Evolutionary conservation across 176 grass and related monocot species (phyloP).

Genomic region (Carex cristatella): DNA sequence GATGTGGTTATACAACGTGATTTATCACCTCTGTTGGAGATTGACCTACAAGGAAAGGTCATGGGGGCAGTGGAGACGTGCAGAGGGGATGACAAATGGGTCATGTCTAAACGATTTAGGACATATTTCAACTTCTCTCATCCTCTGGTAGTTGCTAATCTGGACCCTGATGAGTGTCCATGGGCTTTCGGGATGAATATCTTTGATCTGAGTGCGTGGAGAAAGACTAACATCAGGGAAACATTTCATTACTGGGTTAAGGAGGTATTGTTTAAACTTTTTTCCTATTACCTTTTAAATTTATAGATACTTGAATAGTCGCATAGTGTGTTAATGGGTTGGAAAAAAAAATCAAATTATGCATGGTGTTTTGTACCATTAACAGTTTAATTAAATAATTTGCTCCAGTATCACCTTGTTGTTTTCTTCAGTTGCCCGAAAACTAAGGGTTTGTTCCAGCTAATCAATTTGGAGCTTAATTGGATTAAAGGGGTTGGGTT

Average conservation of each 20-base stretch:
- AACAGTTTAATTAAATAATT: neutral
- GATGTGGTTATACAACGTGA: slow-evolving; percentile 80
- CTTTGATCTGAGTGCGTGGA: slow-evolving; percentile 76
- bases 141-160: slow-evolving; percentile 56
- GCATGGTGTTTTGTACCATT: neutral
- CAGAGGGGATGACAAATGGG: slow-evolving; percentile 78
- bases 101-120: slow-evolving; percentile 88
- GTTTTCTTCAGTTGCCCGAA: neutral
- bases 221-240: slow-evolving; percentile 76
- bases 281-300: neutral
- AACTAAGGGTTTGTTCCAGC: neutral
- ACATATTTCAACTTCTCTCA: slow-evolving; percentile 97
- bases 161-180: slow-evolving; percentile 85
- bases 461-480: neutral
- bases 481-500: neutral
- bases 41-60: slow-evolving; percentile 76
- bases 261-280: slow-evolving; percentile 40
- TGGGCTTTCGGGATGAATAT: slow-evolving; percentile 97
- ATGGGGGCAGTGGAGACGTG: slow-evolving; percentile 89
- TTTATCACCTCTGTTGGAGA: slow-evolving; percentile 72
- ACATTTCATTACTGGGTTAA: slow-evolving; percentile 93
- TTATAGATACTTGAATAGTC: neutral
- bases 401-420: neutral
- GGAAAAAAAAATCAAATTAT: neutral
- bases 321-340: neutral